Conservation (phyloP, 345 rosid species). For the Eucalyptus albens region DNA sequence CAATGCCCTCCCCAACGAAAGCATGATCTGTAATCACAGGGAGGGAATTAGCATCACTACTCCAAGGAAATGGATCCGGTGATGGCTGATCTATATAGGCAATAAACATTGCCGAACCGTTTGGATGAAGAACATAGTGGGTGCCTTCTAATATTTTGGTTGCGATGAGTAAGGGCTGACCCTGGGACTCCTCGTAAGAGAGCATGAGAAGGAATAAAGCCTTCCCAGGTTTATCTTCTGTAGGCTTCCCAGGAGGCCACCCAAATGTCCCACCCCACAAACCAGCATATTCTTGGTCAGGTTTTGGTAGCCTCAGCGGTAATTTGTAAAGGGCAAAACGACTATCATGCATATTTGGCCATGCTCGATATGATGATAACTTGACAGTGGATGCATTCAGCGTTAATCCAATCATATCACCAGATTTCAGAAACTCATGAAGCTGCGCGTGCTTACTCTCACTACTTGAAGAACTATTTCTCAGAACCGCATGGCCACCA, state of each 20-base stretch:
- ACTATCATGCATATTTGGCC: slow-evolving; percentile 80
- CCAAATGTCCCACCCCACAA: slow-evolving; percentile 88
- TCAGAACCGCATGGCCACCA: slow-evolving; percentile 11
- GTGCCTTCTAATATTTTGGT: slow-evolving; percentile 87
- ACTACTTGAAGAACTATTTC: slow-evolving; percentile 36
- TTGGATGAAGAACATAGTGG: slow-evolving; percentile 79
- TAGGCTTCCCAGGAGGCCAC: slow-evolving; percentile 69
- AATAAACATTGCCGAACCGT: slow-evolving; percentile 82
- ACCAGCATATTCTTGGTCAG: slow-evolving; percentile 64
- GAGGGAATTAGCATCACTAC: slow-evolving; percentile 36
- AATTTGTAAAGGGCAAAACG: slow-evolving; percentile 70
- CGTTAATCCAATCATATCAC: slow-evolving; percentile 51
- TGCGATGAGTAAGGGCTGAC: slow-evolving; percentile 45
- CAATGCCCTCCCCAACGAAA: slow-evolving; percentile 70
- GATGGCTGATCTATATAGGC: slow-evolving; percentile 63
- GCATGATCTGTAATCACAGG: slow-evolving; percentile 34
- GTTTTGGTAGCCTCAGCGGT: slow-evolving; percentile 30
- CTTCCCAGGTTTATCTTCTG: slow-evolving; percentile 66
- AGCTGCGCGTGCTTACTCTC: slow-evolving; percentile 41
- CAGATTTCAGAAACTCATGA: slow-evolving; percentile 43
- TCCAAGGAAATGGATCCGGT: slow-evolving; percentile 60
- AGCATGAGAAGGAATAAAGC: slow-evolving; percentile 73
- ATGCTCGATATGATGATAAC: slow-evolving; percentile 63
- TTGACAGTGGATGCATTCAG: slow-evolving; percentile 34
- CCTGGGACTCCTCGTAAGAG: slow-evolving; percentile 54